Conservation (phyloP, 2,329 filamentous ascomycete genomes). For the Colletotrichum aenigma region DNA sequence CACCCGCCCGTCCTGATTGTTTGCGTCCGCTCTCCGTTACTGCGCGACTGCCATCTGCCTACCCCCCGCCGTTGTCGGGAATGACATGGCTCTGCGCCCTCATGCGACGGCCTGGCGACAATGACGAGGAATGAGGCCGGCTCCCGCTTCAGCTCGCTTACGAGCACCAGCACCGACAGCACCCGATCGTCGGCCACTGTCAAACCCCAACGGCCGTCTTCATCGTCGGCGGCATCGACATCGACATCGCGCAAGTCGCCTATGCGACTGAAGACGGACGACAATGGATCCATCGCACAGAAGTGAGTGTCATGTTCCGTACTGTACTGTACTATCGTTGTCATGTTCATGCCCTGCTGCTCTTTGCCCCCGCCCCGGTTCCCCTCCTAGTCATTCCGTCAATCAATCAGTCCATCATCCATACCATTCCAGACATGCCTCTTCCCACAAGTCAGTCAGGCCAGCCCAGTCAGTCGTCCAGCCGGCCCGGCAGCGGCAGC, state of each 20-base stretch:
- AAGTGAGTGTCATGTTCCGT: conserved; percentile 30
- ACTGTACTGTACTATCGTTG: not conserved
- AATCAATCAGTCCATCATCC: not conserved
- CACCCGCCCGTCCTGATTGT: not conserved
- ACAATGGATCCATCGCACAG: conserved; percentile 40
- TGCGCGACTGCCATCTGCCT: not conserved
- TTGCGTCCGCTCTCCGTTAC: not conserved
- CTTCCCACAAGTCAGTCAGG: not conserved
- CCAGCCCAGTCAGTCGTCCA: not conserved
- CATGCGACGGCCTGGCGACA: conserved; percentile 43
- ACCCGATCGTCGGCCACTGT: conserved; percentile 70
- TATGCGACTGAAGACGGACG: conserved; percentile 43
- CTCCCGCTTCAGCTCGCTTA: conserved; percentile 69
- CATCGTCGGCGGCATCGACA: conserved; percentile 1
- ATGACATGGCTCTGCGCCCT: conserved; percentile 21
- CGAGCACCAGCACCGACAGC: conserved; percentile 70
- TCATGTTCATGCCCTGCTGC: not conserved
- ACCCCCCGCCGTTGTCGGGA: not conserved
- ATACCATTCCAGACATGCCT: not conserved
- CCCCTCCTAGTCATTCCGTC: not conserved
- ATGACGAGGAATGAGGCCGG: conserved; percentile 72
- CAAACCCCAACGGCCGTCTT: conserved; percentile 47
- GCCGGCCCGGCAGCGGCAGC: not conserved
- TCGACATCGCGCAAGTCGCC: conserved; percentile 32
- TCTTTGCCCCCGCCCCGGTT: not conserved